These are phyloP conservation scores for Cryptococcus wingfieldii DNA, from an alignment of 1,284 basidiomycete genomes.

Conservation along the genomic window DNA sequence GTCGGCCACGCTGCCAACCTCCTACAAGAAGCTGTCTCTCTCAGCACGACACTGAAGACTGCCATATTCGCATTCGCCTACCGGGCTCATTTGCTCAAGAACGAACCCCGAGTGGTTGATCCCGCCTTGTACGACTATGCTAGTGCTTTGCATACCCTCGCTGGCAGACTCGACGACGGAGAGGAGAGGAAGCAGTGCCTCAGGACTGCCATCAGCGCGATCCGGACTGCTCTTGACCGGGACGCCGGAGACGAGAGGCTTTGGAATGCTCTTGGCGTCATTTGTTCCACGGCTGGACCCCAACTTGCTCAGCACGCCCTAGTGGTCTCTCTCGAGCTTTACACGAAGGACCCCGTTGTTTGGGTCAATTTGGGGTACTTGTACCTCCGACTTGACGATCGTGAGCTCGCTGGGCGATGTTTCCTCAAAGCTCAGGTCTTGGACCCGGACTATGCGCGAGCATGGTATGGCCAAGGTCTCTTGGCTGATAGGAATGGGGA, in stretches of 20 bases:
- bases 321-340: conserved; percentile 80
- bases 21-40: conserved; percentile 22
- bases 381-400: conserved; percentile 77
- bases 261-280: conserved; percentile 61
- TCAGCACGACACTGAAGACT: conserved; percentile 53
- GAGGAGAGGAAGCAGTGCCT: conserved; percentile 46
- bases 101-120: conserved; percentile 55
- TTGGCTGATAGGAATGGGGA: conserved; percentile 64
- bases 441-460: conserved; percentile 81
- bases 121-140: conserved; percentile 75
- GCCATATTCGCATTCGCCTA: conserved; percentile 68
- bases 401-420: conserved; percentile 78
- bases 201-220: conserved; percentile 59
- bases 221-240: conserved; percentile 71
- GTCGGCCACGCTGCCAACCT: conserved; percentile 40
- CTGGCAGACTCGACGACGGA: conserved; percentile 29
- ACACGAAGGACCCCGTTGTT: conserved; percentile 68
- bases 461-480: conserved; percentile 93
- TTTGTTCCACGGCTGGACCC: conserved; percentile 34
- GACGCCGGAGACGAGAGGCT: conserved; percentile 70
- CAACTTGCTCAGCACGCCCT: conserved; percentile 80
- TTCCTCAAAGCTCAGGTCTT: conserved; percentile 83
- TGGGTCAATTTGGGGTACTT: conserved; percentile 91
- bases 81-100: conserved; percentile 64
- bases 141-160: conserved; percentile 60